A percentile compares a stretch with the other conserved stretches of the same genome.
phyloP scores from a whole-genome alignment of 2,329 filamentous ascomycete species.

The Fusarium guadeloupense region DNA sequence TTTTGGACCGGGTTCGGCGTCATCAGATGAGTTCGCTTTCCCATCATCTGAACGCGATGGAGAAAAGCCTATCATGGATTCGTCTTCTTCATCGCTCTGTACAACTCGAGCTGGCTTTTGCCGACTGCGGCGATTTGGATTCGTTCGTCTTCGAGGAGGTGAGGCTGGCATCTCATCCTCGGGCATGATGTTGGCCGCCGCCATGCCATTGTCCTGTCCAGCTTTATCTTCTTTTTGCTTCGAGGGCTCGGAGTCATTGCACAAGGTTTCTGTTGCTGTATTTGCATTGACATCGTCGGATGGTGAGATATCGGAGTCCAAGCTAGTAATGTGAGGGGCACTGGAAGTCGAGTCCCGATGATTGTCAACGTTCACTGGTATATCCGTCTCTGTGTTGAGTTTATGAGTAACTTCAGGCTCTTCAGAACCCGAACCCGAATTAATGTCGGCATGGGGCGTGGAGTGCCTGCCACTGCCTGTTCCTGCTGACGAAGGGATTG shows the following conservation, averaged over 20 bases:
- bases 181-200: not conserved
- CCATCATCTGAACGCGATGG: not conserved
- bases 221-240: not conserved
- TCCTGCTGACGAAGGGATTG: not conserved
- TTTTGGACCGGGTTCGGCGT: constrained; percentile 2
- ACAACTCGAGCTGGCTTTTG: constrained; percentile 5
- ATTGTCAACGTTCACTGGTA: not conserved
- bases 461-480: not conserved
- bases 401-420: not conserved
- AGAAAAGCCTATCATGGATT: not conserved
- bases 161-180: constrained; percentile 1
- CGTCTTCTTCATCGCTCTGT: constrained; percentile 19
- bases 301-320: constrained; percentile 1
- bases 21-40: not conserved
- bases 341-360: not conserved
- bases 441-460: not conserved
- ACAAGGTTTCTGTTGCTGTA: not conserved
- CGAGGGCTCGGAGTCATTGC: not conserved
- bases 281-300: not conserved
- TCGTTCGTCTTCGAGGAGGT: constrained; percentile 11
- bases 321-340: not conserved
- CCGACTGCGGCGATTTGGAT: constrained; percentile 16
- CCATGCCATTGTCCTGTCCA: not conserved
- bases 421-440: not conserved
- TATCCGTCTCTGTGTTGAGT: not conserved